Evolutionary conservation across 345 rosid species (phyloP).

Genomic region (Citrus maxima): DNA sequence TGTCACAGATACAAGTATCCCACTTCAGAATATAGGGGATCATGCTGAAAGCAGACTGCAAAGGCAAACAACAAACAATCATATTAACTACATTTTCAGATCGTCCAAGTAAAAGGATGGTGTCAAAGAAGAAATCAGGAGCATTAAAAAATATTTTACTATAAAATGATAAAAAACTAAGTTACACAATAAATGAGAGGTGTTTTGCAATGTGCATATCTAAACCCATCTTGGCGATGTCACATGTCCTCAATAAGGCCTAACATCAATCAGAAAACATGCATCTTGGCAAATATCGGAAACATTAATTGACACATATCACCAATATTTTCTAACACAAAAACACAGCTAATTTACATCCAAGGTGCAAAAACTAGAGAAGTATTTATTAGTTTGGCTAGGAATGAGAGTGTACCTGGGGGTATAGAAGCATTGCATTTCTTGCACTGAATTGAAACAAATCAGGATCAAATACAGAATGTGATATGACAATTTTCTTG

Average conservation of each 20-base stretch:
- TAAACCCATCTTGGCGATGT: background rate
- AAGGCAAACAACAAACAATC: background rate
- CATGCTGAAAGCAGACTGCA: background rate
- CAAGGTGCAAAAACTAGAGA: background rate
- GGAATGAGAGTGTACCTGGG: conserved; percentile 43
- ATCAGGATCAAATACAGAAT: background rate
- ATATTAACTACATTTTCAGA: background rate
- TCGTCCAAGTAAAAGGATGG: background rate
- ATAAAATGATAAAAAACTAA: background rate
- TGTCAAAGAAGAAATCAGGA: background rate
- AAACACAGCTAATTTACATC: background rate
- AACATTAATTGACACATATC: background rate
- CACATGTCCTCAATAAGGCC: too few species aligned
- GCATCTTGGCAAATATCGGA: background rate
- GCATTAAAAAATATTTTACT: background rate
- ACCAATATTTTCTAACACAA: background rate
- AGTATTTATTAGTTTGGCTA: background rate
- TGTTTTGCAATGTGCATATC: background rate
- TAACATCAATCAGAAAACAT: background rate
- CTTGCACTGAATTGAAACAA: conserved; percentile 61
- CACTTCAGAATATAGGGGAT: background rate
- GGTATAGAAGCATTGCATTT: conserved; percentile 68
- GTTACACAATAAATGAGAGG: background rate
- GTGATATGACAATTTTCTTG: background rate
- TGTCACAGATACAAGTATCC: background rate